Conservation (phyloP, 441 rosid genomes). For the Syzygium syzygioides region DNA sequence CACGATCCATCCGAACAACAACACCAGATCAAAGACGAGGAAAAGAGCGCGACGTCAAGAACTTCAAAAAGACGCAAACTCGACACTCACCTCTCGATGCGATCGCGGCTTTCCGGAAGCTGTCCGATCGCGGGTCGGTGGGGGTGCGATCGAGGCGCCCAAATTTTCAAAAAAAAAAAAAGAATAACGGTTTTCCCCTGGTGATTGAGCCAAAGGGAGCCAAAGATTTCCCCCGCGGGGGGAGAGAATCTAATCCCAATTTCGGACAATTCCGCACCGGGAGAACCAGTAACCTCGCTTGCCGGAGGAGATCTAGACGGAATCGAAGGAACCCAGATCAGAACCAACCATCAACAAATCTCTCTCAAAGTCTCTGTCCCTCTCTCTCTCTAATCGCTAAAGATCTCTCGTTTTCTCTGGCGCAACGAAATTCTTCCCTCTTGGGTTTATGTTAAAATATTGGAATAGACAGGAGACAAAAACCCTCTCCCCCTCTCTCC, state of each 20-base stretch:
- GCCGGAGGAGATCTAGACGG: background rate
- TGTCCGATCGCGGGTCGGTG: background rate
- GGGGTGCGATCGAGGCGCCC: background rate
- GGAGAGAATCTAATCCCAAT: background rate
- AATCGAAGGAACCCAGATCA: background rate
- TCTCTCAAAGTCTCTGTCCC: too few species aligned
- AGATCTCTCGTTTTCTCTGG: constrained; percentile 7
- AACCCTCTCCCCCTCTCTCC: constrained; percentile 14
- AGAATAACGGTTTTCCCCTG: background rate
- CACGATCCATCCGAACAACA: background rate
- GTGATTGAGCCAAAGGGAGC: background rate
- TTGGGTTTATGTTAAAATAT: background rate
- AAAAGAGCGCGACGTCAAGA: background rate
- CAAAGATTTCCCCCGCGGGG: background rate
- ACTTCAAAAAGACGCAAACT: background rate
- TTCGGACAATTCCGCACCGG: background rate
- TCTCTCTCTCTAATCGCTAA: background rate
- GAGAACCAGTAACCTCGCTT: background rate
- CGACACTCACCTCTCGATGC: background rate
- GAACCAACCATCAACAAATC: background rate
- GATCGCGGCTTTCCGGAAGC: background rate
- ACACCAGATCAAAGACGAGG: background rate
- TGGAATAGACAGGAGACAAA: background rate
- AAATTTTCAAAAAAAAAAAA: background rate
- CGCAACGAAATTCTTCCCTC: constrained; percentile 12